Base-by-base conservation (phyloP, 2,329 filamentous ascomycete genomes). In the Didymella sp. region DNA sequence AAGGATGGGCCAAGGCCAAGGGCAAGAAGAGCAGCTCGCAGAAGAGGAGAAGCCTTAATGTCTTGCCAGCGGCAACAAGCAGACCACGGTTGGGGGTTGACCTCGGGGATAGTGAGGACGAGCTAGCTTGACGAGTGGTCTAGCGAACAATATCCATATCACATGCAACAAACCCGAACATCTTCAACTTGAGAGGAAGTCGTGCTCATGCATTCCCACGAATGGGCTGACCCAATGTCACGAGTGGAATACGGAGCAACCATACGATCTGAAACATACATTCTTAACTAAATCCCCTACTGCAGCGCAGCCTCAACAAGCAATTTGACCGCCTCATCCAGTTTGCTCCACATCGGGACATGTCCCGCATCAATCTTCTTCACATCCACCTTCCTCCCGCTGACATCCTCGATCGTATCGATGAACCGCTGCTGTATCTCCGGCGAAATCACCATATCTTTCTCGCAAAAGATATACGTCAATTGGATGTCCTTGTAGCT, bases 401-500 rank as follows among this genome's bases (percentile, higher is more conserved):
- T 57, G 3, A 49, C 71, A 51, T 66, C 62, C 62, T 74, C 69
- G 31, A 80, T 72, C 31, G 70, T 63, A 8, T 73, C 68, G 43
- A 73, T 75, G 19, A 60, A 65, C 15, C 62, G 49, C 51, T 60
- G 66, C 62, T 80, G 77, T 4, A 41, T 27, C 25, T 63, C 62
- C 0, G 70, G 58, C 1, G 61, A 49, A 21, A 80, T 63, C 15
- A 68, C 51, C 11, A 57, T 1, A 59, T 80, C 77, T 1, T 66
- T 56, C 44, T 77, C 75, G 38, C 74, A 76, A 4, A 79, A 42
- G 9, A 80, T 59, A 40, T 78, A 80, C 0, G 71, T 77, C 3
- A 76, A 70, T 0, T 74, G 75, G 1, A 78, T 64, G 25, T 78
- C 67, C 44, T 73, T 74, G 48, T 78, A 80, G 1, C 73, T 77